These are phyloP conservation scores for Mortierella sp. DNA, from an alignment of 371 early-diverging fungal species.

Conservation along the genomic window DNA sequence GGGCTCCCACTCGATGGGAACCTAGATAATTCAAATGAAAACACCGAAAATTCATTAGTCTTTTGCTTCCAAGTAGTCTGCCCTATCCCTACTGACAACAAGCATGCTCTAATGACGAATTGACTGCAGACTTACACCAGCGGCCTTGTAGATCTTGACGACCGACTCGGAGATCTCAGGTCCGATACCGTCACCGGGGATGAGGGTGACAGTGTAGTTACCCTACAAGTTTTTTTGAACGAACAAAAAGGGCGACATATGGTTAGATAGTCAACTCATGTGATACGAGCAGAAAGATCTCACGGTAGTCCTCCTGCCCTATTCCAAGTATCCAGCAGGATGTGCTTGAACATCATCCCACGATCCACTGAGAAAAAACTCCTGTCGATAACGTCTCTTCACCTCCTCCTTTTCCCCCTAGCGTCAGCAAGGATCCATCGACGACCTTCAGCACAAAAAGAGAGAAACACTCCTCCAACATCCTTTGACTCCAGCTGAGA, in stretches of 20 bases:
- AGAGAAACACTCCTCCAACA: background rate
- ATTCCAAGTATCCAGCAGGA: background rate
- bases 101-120: background rate
- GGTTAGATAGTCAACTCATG: background rate
- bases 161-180: conserved; percentile 97
- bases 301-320: background rate
- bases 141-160: conserved; percentile 93
- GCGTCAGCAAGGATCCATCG: background rate
- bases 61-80: background rate
- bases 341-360: background rate
- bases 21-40: conserved; percentile 56
- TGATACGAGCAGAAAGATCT: background rate
- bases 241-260: background rate
- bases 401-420: background rate
- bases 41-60: background rate
- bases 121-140: conserved; percentile 68
- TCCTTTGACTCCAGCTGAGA: conserved; percentile 4
- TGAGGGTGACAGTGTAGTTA: conserved; percentile 91
- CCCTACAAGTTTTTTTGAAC: conserved; percentile 60
- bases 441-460: background rate
- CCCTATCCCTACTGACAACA: background rate
- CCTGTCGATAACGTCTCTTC: background rate
- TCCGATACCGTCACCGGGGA: conserved; percentile 99
- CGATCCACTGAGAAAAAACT: background rate
- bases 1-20: conserved; percentile 97